These are phyloP conservation scores for Carex parvula DNA, from an alignment of 176 grass and related monocot genomes.

Conservation along the genomic window DNA sequence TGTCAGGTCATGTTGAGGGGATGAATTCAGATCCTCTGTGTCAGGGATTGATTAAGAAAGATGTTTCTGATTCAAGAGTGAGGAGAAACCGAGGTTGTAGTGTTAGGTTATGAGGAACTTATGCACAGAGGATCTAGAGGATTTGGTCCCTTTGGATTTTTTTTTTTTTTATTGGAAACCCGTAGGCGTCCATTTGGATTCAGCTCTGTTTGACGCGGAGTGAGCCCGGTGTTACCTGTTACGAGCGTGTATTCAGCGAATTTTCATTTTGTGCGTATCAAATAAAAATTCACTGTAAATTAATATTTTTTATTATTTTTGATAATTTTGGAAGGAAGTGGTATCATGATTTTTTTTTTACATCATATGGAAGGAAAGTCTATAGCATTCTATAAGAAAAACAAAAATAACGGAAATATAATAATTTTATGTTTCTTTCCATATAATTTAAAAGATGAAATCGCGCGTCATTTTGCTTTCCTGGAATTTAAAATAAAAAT, in stretches of 20 bases:
- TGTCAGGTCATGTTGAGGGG: neutral
- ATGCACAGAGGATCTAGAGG: neutral
- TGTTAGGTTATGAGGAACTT: neutral
- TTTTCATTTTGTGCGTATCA: neutral
- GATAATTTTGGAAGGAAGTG: too few species aligned
- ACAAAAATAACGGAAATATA: too few species aligned
- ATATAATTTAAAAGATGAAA: too few species aligned
- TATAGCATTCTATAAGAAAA: too few species aligned
- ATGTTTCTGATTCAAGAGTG: too few species aligned
- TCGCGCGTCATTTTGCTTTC: too few species aligned
- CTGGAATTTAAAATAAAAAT: too few species aligned
- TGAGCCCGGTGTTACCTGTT: neutral
- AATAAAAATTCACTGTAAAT: neutral
- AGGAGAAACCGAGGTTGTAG: neutral
- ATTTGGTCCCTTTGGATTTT: neutral
- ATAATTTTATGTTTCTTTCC: too few species aligned
- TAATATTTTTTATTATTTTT: too few species aligned
- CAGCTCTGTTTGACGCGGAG: neutral
- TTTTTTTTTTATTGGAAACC: too few species aligned
- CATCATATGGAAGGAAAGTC: too few species aligned
- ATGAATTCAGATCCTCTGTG: neutral
- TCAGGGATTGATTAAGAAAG: neutral
- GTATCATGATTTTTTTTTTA: too few species aligned
- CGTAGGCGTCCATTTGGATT: neutral
- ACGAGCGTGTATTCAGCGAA: neutral